Evolutionary conservation across 176 grass and related monocot genomes (phyloP), one percentile per base, ranked within the genome.

Genomic region (Rhynchospora tenuis): DNA sequence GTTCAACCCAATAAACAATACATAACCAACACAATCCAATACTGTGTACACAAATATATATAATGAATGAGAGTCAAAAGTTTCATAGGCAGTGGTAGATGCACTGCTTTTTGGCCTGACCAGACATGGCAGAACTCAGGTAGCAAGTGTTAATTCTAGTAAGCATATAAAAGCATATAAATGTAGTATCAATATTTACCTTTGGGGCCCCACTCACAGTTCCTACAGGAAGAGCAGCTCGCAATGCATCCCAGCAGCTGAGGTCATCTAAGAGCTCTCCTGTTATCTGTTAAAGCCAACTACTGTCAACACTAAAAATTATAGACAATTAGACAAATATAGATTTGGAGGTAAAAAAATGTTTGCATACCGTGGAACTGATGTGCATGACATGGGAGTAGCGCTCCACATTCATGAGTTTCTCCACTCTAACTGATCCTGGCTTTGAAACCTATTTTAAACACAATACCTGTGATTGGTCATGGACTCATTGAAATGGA

Each of bases 301-400:
- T 87, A 38, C 79, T 64, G 6, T 55, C 24, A 56, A 19, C 6
- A 42, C 44, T 61, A 62, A 62, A 61, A 81, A 43, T 22, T 20
- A 81, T 55, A 81, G 22, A 26, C 23, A 51, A 74, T 74, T 54
- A 15, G 47, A 51, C 11, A 75, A 27, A 52, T 54, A 17, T 23
- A 15, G 23, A 28, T 54, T 54, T 17, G 23, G 52, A 46, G 19
- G 28, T 48, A 73, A 27, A 14, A 54, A 75, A n/a, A 75, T 11
- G 6, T 54, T 70, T 28, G 13, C 33, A 91, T 76, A 95, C 95
- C 2, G 92, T 98, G 14, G 95, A 98, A 44, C 95, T 98, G 23
- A 98, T 95, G 80, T 98, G 92, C 95, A 98, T 98, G 72, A 98
- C 91, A 80, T 98, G 95, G 0, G 95, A 98, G 80, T 98, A 98